A percentile compares a stretch with the other conserved stretches of the same genome.
These are phyloP conservation scores for Neocatenulostroma microsporum DNA, from an alignment of 2,329 filamentous ascomycete species.

Conservation along the genomic window DNA sequence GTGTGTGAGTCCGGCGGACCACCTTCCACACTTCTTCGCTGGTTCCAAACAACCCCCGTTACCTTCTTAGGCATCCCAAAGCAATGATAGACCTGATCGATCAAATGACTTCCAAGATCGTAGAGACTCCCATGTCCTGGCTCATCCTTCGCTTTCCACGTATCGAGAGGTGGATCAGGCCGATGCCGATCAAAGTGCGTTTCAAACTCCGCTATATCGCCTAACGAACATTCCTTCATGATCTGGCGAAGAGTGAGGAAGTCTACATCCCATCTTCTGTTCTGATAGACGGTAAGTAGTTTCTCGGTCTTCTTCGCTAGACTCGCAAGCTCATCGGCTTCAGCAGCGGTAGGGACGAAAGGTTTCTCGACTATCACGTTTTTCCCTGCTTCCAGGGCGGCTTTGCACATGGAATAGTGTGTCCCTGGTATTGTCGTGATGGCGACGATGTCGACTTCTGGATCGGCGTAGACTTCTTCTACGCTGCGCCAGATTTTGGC, in stretches of 20 bases:
- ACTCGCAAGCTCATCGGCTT: slow-evolving; percentile 55
- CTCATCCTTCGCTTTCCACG: slow-evolving; percentile 61
- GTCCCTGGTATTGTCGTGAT: slow-evolving; percentile 64
- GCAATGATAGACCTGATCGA: slow-evolving; percentile 65
- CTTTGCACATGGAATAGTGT: slow-evolving; percentile 59
- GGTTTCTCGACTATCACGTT: slow-evolving; percentile 78
- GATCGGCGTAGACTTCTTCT: slow-evolving; percentile 57
- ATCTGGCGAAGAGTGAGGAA: slow-evolving; percentile 63
- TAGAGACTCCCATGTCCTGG: slow-evolving; percentile 62
- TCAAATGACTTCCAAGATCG: slow-evolving; percentile 66
- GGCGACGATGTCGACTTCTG: slow-evolving; percentile 60
- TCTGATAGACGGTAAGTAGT: slow-evolving; percentile 42
- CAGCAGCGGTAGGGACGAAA: slow-evolving; percentile 62
- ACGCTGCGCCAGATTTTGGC: slow-evolving; percentile 57
- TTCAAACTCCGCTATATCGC: slow-evolving; percentile 68
- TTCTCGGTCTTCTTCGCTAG: slow-evolving; percentile 33
- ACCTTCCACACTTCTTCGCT: slow-evolving; percentile 52
- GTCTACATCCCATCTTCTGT: slow-evolving; percentile 70
- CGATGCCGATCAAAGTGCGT: slow-evolving; percentile 76
- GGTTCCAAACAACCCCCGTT: slow-evolving; percentile 60
- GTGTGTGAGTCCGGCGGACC: slow-evolving; percentile 46
- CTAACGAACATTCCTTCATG: slow-evolving; percentile 52
- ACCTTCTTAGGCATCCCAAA: slow-evolving; percentile 62
- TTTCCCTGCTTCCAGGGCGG: slow-evolving; percentile 62
- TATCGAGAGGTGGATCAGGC: slow-evolving; percentile 43